A percentile compares a stretch with the other conserved stretches of the same genome.
Conservation (phyloP, 768 basidiomycete species). For the Boletellus sp. region DNA sequence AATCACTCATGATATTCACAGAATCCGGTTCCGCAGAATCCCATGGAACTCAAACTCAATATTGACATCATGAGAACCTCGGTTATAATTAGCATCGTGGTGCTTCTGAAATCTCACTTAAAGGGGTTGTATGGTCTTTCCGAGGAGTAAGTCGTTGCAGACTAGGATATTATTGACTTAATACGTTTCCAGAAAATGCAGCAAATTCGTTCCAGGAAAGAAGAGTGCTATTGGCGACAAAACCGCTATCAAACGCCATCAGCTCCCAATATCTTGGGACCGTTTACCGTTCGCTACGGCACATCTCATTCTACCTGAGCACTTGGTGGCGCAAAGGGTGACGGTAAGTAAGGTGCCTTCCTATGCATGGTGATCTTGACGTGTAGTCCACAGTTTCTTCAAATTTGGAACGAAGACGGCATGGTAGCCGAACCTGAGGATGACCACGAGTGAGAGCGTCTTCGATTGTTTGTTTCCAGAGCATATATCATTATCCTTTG, state of each 20-base stretch:
- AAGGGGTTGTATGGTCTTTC: constrained; percentile 80
- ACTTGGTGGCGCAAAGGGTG: constrained; percentile 57
- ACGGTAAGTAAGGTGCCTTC: constrained; percentile 46
- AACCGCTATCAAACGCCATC: constrained; percentile 60
- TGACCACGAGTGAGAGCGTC: constrained; percentile 33
- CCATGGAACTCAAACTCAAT: constrained; percentile 7
- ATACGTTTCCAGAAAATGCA: constrained; percentile 69
- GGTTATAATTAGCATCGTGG: constrained; percentile 76
- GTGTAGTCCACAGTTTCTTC: constrained; percentile 50
- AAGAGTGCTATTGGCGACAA: constrained; percentile 89
- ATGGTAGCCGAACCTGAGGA: constrained; percentile 61
- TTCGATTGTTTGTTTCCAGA: not conserved
- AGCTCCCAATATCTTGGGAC: constrained; percentile 65
- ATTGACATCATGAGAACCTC: constrained; percentile 56
- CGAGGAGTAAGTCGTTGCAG: constrained; percentile 69
- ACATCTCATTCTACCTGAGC: constrained; percentile 58
- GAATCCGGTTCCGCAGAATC: not conserved
- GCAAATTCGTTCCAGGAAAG: constrained; percentile 83
- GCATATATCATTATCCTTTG: constrained; percentile 28
- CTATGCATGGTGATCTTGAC: not conserved
- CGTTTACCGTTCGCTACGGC: constrained; percentile 63
- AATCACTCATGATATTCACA: not conserved
- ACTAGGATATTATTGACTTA: not conserved
- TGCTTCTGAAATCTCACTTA: constrained; percentile 84
- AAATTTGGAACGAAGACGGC: constrained; percentile 82